Base-by-base conservation (phyloP, 352 stramenopile species). In the Heterotrichella gracilis region DNA sequence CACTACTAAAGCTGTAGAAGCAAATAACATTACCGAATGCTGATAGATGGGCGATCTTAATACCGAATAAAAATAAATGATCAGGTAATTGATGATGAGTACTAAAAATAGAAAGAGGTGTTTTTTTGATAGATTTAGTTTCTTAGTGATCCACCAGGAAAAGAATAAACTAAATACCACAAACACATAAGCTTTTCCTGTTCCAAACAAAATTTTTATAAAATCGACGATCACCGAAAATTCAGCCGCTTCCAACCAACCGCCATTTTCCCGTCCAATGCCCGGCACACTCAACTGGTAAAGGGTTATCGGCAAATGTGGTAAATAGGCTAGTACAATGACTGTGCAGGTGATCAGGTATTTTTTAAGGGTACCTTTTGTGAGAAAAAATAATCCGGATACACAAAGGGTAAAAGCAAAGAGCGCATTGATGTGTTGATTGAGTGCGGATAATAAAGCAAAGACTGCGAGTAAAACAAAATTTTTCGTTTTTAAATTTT, bases 121-220 rank as follows among this genome's bases (percentile, higher is more conserved):
- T 53, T 53, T 53, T 53, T 53, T 53, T 53, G n/a, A 9, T n/a
- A 53, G n/a, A 53, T 53, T 53, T 53, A n/a, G n/a, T n/a, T n/a
- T n/a, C n/a, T n/a, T n/a, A n/a, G n/a, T n/a, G n/a, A n/a, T n/a
- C n/a, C n/a, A n/a, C n/a, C n/a, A n/a, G n/a, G n/a, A n/a, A n/a
- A n/a, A n/a, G n/a, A n/a, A n/a, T n/a, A n/a, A n/a, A n/a, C n/a
- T n/a, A n/a, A n/a, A 53, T 53, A 53, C 9, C 9, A 53, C 9
- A n/a, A 53, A 17, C 32, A 53, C 9, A n/a, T 53, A 53, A 53
- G n/a, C n/a, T 9, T 9, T n/a, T 9, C 32, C 32, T 53, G 32
- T 53, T 53, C 32, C 32, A n/a, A 53, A n/a, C 9, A 53, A n/a
- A 53, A 53, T 53, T n/a, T 53, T 53, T 9, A n/a, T 53, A n/a